A percentile compares a stretch with the other conserved stretches of the same genome.
Evolutionary conservation across 352 stramenopile genomes (phyloP).

Genomic region (Globisporangium uncinulatum): DNA sequence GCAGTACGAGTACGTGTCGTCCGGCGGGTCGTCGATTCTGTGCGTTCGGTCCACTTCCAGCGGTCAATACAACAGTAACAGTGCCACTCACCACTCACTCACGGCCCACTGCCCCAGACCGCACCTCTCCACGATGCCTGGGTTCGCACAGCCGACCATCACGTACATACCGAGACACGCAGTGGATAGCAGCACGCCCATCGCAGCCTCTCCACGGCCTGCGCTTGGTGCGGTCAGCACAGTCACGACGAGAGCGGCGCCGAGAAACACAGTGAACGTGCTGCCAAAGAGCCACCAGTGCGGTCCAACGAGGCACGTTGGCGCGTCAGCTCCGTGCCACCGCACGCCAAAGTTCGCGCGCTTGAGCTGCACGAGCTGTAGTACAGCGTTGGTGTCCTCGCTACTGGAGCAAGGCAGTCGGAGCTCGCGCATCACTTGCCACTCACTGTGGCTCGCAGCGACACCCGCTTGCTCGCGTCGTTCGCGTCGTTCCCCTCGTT

Average conservation of each 20-base stretch:
- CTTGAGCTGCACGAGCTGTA: constrained; percentile 54
- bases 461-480: too few species aligned
- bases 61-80: not conserved
- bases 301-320: constrained; percentile 59
- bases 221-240: constrained; percentile 42
- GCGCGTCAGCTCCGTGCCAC: constrained; percentile 21
- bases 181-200: constrained; percentile 47
- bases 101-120: constrained; percentile 3
- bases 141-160: constrained; percentile 66
- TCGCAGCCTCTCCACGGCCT: constrained; percentile 28
- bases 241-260: constrained; percentile 40
- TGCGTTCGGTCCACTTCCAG: too few species aligned
- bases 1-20: constrained; percentile 72
- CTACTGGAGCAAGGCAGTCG: not conserved
- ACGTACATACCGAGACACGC: constrained; percentile 63
- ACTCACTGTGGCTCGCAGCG: constrained; percentile 6
- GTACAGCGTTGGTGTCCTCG: not conserved
- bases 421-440: constrained; percentile 14
- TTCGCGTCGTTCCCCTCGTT: not conserved
- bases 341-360: constrained; percentile 49
- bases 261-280: constrained; percentile 51
- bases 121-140: constrained; percentile 57
- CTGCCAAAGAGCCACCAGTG: constrained; percentile 73
- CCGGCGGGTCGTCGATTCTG: constrained; percentile 21
- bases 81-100: not conserved